phyloP scores from a whole-genome alignment of 306 rosid genomes.

The Dalbergia cochinchinensis region DNA sequence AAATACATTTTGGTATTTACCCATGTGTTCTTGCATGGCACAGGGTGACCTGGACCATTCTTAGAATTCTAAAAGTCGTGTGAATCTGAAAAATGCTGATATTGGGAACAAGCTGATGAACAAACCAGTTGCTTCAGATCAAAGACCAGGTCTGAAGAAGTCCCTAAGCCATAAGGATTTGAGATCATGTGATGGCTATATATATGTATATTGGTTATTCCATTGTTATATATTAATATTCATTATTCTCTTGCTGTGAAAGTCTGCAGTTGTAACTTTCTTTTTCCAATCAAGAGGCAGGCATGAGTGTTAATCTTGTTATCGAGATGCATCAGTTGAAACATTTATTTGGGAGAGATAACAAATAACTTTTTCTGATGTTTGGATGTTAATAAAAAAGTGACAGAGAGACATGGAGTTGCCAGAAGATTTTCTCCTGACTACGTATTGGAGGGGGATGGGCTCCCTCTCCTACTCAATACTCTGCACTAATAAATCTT shows the following conservation, averaged over 20 bases:
- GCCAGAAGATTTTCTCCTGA: not conserved
- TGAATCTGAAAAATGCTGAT: constrained; percentile 57
- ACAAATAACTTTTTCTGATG: not conserved
- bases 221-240: constrained; percentile 4
- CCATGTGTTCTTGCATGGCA: constrained; percentile 40
- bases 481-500: not conserved
- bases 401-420: not conserved
- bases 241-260: constrained; percentile 31
- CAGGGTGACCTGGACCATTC: constrained; percentile 88
- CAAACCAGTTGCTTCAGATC: constrained; percentile 65
- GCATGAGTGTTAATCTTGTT: not conserved
- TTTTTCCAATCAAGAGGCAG: not conserved
- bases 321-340: constrained; percentile 23
- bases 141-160: constrained; percentile 68
- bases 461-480: not conserved
- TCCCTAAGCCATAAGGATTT: constrained; percentile 84
- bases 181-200: constrained; percentile 79
- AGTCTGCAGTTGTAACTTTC: constrained; percentile 17
- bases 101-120: constrained; percentile 56
- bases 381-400: constrained; percentile 1
- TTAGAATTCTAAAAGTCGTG: constrained; percentile 56
- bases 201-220: not conserved
- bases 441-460: not conserved
- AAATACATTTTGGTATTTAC: constrained; percentile 34
- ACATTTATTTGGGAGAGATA: not conserved